Evolutionary conservation across 1,284 basidiomycete species (phyloP), one percentile per base, ranked within the genome.

Genomic region (Ceratobasidium sp.): DNA sequence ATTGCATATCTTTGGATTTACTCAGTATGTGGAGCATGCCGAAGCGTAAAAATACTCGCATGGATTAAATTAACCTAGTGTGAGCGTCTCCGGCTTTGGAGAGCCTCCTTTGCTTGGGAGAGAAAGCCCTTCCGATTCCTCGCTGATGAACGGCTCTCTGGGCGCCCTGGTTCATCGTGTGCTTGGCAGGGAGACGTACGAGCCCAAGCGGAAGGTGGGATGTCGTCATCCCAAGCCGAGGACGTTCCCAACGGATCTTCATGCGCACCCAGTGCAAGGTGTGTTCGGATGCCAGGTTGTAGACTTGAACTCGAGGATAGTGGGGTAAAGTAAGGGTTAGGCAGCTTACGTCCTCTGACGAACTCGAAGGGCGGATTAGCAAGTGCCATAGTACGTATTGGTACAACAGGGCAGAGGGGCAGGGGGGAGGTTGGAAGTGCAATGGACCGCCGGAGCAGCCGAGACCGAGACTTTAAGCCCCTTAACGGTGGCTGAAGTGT

Each of bases 261-360:
- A 10, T 16, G 52, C 46, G 60, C 14, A 8, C 44, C 33, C 10
- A 60, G 35, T 50, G 44, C 38, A 7, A 46, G 50, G 6, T 20
- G 48, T 23, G 41, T 30, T 41, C 41, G 44, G 12, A 35, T 6
- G 8, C 27, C 59, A 52, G 59, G 8, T 50, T 59, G 68, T 8
- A 41, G 46, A 52, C 48, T 27, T 16, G 65, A 67, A 33, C 14
- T 52, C 20, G 71, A 74, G 59, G 35, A 48, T 14, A 46, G 30
- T 64, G 71, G 23, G 57, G 71, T 20, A n/a, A 74, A 74, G 41
- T 74, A 74, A n/a, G 59, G 71, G n/a, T 74, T 74, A n/a, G 59
- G 48, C 27, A 74, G 46, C 46, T 65, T 74, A 12, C 71, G 57
- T 54, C 71, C 71, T 41, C 59, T 48, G 44, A 74, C 46, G 30